Base-by-base conservation (phyloP, 495 filamentous ascomycete species). In the Aspergillus diversus region DNA sequence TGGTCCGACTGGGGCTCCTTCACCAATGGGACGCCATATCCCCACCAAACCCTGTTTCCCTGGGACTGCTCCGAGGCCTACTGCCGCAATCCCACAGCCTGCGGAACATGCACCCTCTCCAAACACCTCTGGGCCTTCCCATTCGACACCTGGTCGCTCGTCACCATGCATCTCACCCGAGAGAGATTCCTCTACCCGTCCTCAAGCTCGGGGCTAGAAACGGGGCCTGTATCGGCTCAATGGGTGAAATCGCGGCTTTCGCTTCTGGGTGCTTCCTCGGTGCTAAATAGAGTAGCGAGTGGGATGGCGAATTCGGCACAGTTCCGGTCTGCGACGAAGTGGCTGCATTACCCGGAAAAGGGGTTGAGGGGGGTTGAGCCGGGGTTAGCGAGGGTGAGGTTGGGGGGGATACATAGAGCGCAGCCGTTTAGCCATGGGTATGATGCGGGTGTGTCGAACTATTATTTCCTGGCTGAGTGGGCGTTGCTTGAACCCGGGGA, bases 11-110 rank as follows among this genome's bases (percentile, higher is more conserved):
- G 75, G 77, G 78, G 71, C n/a, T 67, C 71, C 27, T 77, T 80
- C 39, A 6, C 11, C 56, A 68, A 64, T 9, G 60, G 64, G 0
- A 65, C 65, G 1, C 55, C 78, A 2, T 77, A 78, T 60, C 51
- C 57, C 8, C 68, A 73, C 64, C 70, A 75, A 46, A 61, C 68
- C 62, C 56, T 78, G 31, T 80, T 80, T 52, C 74, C 74, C 32
- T 78, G 75, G 77, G 76, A 80, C 59, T 80, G 75, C 68, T 79
- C 77, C 34, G 74, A 78, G 53, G 77, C 76, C 33, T 78, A 69
- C 65, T 60, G 63, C 33, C 63, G 67, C 5, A 70, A 74, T 46
- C 66, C 75, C 1, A 57, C 58, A 9, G 56, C 7, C 3, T 79
- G 75, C 63, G 67, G 69, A 33, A 55, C 69, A 5, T 80, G 77